A percentile compares a stretch with the other conserved stretches of the same genome.
These are phyloP conservation scores for Blastobotrys proliferans DNA, from an alignment of 1,139 yeast species.

Conservation along the genomic window DNA sequence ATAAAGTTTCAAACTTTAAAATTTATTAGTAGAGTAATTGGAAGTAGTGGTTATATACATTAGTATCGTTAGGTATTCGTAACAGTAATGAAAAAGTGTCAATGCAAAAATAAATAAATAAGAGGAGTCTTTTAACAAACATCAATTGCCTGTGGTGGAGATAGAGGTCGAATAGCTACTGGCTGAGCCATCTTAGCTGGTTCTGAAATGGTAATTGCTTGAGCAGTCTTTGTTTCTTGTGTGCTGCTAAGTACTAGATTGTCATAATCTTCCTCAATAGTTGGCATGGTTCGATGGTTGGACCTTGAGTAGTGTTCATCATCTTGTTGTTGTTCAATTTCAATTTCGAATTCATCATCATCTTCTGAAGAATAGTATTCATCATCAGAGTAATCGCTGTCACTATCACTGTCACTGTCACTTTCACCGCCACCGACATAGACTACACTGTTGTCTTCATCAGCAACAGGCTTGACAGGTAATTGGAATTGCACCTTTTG, in stretches of 20 bases:
- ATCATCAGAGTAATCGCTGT: slow-evolving; percentile 10
- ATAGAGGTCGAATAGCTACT: slow-evolving; percentile 10
- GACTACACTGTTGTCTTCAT: slow-evolving; percentile 11
- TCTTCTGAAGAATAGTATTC: slow-evolving; percentile 8
- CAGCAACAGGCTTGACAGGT: slow-evolving; percentile 7
- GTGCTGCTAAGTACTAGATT: slow-evolving; percentile 1
- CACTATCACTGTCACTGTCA: slow-evolving; percentile 15
- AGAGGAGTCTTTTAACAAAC: too few species aligned
- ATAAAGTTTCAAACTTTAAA: too few species aligned
- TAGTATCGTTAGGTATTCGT: too few species aligned
- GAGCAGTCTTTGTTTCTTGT: slow-evolving; percentile 10
- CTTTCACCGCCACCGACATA: slow-evolving; percentile 13
- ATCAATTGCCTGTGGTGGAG: slow-evolving; percentile 12
- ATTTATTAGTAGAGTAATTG: too few species aligned
- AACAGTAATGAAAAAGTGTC: too few species aligned
- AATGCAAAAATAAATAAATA: too few species aligned
- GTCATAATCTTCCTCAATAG: slow-evolving; percentile 24
- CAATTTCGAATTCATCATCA: slow-evolving; percentile 1
- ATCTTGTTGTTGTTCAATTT: not conserved
- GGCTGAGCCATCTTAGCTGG: not conserved
- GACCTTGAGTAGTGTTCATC: slow-evolving; percentile 4
- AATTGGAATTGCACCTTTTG: not conserved
- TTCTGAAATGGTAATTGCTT: not conserved
- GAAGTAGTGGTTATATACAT: too few species aligned
- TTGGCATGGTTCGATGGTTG: slow-evolving; percentile 22